These are phyloP conservation scores for Halophytophthora polymorphica DNA, from an alignment of 352 stramenopile genomes.

Conservation along the genomic window DNA sequence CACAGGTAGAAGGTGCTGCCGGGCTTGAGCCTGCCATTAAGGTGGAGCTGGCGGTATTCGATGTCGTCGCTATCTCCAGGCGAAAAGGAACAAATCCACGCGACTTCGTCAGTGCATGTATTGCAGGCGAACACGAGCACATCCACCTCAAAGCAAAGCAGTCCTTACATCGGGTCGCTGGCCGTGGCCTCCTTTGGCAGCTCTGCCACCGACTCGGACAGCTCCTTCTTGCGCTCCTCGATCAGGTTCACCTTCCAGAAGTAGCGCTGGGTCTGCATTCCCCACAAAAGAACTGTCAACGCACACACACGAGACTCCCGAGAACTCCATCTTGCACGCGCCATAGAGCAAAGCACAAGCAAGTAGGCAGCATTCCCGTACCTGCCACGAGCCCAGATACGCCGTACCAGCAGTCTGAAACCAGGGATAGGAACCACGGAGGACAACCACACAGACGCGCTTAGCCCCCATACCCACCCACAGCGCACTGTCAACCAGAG, in stretches of 20 bases:
- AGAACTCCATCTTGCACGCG: no score
- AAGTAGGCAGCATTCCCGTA: constrained; percentile 5
- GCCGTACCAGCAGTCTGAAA: constrained; percentile 65
- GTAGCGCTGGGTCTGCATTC: constrained; percentile 74
- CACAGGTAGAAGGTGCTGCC: constrained; percentile 82
- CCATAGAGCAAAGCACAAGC: neutral
- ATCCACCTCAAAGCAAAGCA: neutral
- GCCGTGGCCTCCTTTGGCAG: constrained; percentile 59
- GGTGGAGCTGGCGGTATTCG: constrained; percentile 72
- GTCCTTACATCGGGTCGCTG: constrained; percentile 46
- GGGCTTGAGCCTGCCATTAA: constrained; percentile 66
- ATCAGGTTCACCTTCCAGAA: constrained; percentile 89
- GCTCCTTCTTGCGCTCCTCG: constrained; percentile 76
- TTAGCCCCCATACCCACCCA: neutral
- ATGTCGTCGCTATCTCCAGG: constrained; percentile 51
- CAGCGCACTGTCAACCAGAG: neutral
- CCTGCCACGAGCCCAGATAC: constrained; percentile 81
- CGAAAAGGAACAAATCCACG: constrained; percentile 4
- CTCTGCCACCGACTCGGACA: constrained; percentile 56
- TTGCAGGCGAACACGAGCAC: neutral
- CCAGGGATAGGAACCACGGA: neutral
- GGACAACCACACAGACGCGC: neutral
- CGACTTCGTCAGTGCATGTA: constrained; percentile 5
- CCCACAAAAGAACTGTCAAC: neutral
- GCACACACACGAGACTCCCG: neutral